A percentile compares a stretch with the other conserved stretches of the same genome.
Conservation (phyloP, 805 yeast species). For the Metschnikowia arizonensis region DNA sequence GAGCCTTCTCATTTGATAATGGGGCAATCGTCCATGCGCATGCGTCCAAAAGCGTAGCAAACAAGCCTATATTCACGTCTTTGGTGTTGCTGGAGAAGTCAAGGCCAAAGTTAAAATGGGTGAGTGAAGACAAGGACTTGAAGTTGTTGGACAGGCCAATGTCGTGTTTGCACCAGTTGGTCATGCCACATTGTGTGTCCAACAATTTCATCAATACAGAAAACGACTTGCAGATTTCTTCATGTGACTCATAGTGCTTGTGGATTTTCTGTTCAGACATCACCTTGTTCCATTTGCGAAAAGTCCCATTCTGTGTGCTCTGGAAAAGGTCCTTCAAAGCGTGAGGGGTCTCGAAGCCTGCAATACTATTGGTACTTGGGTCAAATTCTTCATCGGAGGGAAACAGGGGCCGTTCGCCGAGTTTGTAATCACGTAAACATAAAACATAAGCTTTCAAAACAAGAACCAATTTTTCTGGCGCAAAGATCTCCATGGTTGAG, state of each 20-base stretch:
- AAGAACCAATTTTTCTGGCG: constrained; percentile 67
- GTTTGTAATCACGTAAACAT: constrained; percentile 60
- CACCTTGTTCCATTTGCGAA: constrained; percentile 28
- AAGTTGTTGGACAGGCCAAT: constrained; percentile 12
- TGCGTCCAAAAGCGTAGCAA: constrained; percentile 65
- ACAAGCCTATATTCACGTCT: constrained; percentile 51
- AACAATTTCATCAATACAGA: constrained; percentile 53
- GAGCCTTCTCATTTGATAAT: constrained; percentile 28
- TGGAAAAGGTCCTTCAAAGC: constrained; percentile 12
- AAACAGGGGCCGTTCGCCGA: constrained; percentile 61
- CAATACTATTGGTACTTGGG: constrained; percentile 2
- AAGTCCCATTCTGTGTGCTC: constrained; percentile 3
- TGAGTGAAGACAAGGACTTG: constrained; percentile 38
- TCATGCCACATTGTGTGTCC: constrained; percentile 51
- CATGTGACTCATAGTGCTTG: constrained; percentile 55
- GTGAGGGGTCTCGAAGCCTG: constrained; percentile 1
- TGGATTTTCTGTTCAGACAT: constrained; percentile 40
- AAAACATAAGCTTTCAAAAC: constrained; percentile 68
- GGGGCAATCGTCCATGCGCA: constrained; percentile 60
- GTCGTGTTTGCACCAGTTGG: constrained; percentile 26
- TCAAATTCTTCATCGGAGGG: constrained; percentile 49
- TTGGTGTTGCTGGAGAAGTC: constrained; percentile 33
- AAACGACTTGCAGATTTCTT: constrained; percentile 61
- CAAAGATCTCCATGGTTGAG: constrained; percentile 51
- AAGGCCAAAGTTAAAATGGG: constrained; percentile 36